A percentile compares a stretch with the other conserved stretches of the same genome.
phyloP scores from a whole-genome alignment of 2,329 filamentous ascomycete genomes.

The Exophiala sideris region DNA sequence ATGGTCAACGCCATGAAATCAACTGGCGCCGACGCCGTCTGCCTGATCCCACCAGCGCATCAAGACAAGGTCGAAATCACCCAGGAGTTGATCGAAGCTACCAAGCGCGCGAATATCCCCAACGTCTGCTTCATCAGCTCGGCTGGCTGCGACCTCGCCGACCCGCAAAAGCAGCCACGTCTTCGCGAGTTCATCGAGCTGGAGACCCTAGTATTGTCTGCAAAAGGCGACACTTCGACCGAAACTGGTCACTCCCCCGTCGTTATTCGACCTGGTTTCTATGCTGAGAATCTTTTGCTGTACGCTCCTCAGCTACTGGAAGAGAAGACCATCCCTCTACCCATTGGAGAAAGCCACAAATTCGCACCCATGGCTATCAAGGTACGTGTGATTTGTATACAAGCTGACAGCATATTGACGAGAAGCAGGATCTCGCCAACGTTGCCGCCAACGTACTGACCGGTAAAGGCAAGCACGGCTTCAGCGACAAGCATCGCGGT shows the following conservation, averaged over 20 bases:
- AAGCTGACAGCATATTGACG: neutral
- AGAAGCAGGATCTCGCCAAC: conserved; percentile 41
- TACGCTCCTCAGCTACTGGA: conserved; percentile 47
- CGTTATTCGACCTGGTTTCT: conserved; percentile 50
- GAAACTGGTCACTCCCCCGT: conserved; percentile 43
- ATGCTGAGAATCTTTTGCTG: conserved; percentile 51
- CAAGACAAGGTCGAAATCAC: conserved; percentile 47
- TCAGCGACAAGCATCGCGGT: conserved; percentile 50
- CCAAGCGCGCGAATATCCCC: conserved; percentile 44
- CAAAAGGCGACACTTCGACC: conserved; percentile 44
- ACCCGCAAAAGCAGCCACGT: conserved; percentile 47
- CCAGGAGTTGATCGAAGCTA: conserved; percentile 45
- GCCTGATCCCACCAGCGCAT: conserved; percentile 49
- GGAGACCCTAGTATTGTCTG: conserved; percentile 42
- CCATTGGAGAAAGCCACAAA: conserved; percentile 48
- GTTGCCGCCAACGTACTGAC: conserved; percentile 49
- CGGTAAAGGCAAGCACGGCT: conserved; percentile 49
- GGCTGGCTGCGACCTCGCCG: conserved; percentile 51
- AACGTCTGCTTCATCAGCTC: conserved; percentile 51
- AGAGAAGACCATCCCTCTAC: conserved; percentile 46
- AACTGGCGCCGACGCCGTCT: conserved; percentile 47
- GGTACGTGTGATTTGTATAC: conserved; percentile 10
- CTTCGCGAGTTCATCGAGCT: conserved; percentile 53
- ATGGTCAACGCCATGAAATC: conserved; percentile 42
- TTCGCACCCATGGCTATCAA: conserved; percentile 51